phyloP scores from a whole-genome alignment of 2,329 filamentous ascomycete species.

The Penicillium concentricum region DNA sequence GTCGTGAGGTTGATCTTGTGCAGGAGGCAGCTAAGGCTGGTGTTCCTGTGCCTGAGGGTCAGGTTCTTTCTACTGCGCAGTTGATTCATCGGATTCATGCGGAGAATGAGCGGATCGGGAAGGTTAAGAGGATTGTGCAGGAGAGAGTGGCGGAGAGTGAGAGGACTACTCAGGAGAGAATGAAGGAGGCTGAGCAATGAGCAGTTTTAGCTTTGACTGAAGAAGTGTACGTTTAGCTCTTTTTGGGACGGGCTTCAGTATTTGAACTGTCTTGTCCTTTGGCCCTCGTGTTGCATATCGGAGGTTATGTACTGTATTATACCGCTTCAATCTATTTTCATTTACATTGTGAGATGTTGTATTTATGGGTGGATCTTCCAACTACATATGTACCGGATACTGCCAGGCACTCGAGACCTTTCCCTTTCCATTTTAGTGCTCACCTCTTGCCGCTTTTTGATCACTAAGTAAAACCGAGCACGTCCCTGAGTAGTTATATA shows the following conservation, averaged over 20 bases:
- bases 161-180: background rate
- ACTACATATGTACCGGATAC: background rate
- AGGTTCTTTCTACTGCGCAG: constrained; percentile 15
- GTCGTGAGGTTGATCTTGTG: constrained; percentile 17
- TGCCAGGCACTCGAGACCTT: too few relatives aligned
- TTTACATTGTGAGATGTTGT: constrained; percentile 1
- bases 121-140: constrained; percentile 27
- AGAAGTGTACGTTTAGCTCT: background rate
- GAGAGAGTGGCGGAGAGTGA: constrained; percentile 18
- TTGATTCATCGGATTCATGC: constrained; percentile 29
- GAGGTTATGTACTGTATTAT: constrained; percentile 26
- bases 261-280: background rate
- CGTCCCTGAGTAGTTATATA: too few relatives aligned
- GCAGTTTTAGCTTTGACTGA: background rate
- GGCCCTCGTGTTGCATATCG: constrained; percentile 16
- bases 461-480: too few relatives aligned
- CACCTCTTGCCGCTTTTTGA: too few relatives aligned
- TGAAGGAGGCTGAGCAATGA: background rate
- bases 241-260: background rate
- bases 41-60: constrained; percentile 8
- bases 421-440: too few relatives aligned
- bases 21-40: constrained; percentile 26
- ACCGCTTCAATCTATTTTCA: constrained; percentile 16
- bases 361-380: background rate
- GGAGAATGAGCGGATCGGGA: constrained; percentile 22